Evolutionary conservation across 495 filamentous ascomycete genomes (phyloP).

Genomic region (Chaetomidium leptoderma): DNA sequence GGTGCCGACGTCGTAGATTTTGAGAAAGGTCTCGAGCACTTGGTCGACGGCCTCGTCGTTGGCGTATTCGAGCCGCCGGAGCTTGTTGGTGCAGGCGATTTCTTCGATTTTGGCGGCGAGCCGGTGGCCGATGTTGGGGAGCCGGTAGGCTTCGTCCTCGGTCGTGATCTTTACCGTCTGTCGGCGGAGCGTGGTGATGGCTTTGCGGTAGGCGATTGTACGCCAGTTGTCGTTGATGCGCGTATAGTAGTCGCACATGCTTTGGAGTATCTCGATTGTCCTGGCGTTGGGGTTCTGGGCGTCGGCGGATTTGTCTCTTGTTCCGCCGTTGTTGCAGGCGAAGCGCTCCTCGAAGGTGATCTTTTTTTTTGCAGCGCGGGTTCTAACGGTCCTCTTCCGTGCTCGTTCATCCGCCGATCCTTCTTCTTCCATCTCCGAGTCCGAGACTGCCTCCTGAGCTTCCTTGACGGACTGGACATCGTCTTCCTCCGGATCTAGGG

Average conservation of each 20-base stretch:
- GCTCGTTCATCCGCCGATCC: conserved; percentile 26
- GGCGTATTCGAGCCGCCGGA: conserved; percentile 67
- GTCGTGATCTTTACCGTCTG: conserved; percentile 64
- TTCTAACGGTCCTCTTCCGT: conserved; percentile 20
- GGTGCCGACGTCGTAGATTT: conserved; percentile 77
- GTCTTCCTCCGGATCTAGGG: conserved; percentile 37
- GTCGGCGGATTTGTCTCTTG: conserved; percentile 24
- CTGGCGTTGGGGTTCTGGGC: conserved; percentile 56
- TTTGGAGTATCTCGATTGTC: conserved; percentile 74
- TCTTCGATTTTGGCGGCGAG: conserved; percentile 90
- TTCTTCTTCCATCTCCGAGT: conserved; percentile 15
- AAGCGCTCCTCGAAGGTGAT: conserved; percentile 40
- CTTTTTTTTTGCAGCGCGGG: conserved; percentile 14
- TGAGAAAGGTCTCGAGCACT: conserved; percentile 62
- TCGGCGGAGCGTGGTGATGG: conserved; percentile 64
- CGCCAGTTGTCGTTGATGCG: conserved; percentile 77
- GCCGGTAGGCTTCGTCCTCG: conserved; percentile 59
- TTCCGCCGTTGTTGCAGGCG: conserved; percentile 42
- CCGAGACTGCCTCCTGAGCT: conserved; percentile 12
- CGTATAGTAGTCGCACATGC: conserved; percentile 80
- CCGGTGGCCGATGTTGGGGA: conserved; percentile 69
- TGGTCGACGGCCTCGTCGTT: conserved; percentile 60
- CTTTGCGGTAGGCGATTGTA: conserved; percentile 71
- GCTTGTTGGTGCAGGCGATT: conserved; percentile 68
- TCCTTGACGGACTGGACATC: conserved; percentile 24